Percentiles rank a stretch among this genome's conserved stretches.
Evolutionary conservation across 257 asterid species (phyloP).

Genomic region (Petunia secreta): DNA sequence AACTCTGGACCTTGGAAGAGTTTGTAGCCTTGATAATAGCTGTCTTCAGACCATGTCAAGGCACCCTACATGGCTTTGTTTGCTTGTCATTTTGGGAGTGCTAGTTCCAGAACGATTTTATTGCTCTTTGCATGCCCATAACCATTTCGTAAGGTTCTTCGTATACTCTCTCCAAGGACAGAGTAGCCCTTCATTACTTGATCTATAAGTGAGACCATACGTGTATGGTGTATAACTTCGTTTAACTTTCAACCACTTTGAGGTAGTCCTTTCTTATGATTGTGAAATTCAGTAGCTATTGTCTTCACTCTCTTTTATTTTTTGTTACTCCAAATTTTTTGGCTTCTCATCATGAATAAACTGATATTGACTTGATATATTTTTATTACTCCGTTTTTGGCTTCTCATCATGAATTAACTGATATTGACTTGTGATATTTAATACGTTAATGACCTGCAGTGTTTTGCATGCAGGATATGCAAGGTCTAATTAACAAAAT

Average conservation of each 20-base stretch:
- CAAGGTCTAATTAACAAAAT: slow-evolving; percentile 96
- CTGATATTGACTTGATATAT: neutral
- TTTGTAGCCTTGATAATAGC: slow-evolving; percentile 19
- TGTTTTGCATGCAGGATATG: slow-evolving; percentile 65
- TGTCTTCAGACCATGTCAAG: neutral
- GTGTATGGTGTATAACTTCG: neutral
- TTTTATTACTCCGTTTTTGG: neutral
- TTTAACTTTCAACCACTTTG: neutral
- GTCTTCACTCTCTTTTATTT: slow-evolving; percentile 19
- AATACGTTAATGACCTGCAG: neutral
- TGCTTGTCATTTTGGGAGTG: neutral
- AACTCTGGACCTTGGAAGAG: slow-evolving; percentile 12
- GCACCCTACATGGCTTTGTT: neutral
- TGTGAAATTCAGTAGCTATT: neutral
- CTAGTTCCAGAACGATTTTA: neutral
- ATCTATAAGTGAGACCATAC: neutral
- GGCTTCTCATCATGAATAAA: neutral
- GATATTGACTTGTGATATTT: neutral
- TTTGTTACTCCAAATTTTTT: neutral
- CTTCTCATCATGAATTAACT: neutral
- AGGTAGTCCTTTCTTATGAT: neutral
- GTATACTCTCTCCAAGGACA: neutral
- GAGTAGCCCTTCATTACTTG: neutral
- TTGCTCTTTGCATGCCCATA: neutral
- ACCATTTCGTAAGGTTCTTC: neutral